Conservation (phyloP, 495 filamentous ascomycete species). For the Paragyromitra xinjiangensis region DNA sequence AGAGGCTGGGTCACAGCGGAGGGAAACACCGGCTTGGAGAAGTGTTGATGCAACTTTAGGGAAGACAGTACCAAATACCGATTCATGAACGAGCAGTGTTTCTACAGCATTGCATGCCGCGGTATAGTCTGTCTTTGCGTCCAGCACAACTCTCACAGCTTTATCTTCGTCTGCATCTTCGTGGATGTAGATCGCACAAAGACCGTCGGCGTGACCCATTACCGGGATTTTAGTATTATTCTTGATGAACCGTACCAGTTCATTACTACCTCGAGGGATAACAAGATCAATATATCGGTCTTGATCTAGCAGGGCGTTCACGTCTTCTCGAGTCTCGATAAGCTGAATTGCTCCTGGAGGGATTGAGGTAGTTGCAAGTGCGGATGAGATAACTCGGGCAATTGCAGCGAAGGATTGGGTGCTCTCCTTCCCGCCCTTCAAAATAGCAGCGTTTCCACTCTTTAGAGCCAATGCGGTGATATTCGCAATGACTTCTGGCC, state of each 20-base stretch:
- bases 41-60: conserved; percentile 76
- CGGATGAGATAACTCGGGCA: conserved; percentile 80
- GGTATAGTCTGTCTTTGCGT: conserved; percentile 92
- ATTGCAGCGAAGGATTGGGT: conserved; percentile 92
- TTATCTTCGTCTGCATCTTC: conserved; percentile 75
- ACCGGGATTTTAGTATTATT: conserved; percentile 92
- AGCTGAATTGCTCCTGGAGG: conserved; percentile 89
- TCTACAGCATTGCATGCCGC: conserved; percentile 97
- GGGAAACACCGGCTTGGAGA: conserved; percentile 76
- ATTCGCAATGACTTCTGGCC: conserved; percentile 98
- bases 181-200: conserved; percentile 90
- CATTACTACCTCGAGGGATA: conserved; percentile 92
- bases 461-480: conserved; percentile 97
- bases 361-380: conserved; percentile 77
- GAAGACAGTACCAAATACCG: conserved; percentile 72
- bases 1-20: conserved; percentile 80
- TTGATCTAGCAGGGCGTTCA: conserved; percentile 81
- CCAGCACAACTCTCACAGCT: conserved; percentile 80
- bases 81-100: conserved; percentile 83
- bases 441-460: conserved; percentile 94
- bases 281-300: conserved; percentile 92
- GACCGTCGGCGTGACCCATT: conserved; percentile 92
- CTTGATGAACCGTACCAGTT: conserved; percentile 90
- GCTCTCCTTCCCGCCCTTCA: conserved; percentile 98
- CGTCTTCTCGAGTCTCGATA: conserved; percentile 86